Evolutionary conservation across 2,329 filamentous ascomycete species (phyloP).

Genomic region (Claviceps digitariae): DNA sequence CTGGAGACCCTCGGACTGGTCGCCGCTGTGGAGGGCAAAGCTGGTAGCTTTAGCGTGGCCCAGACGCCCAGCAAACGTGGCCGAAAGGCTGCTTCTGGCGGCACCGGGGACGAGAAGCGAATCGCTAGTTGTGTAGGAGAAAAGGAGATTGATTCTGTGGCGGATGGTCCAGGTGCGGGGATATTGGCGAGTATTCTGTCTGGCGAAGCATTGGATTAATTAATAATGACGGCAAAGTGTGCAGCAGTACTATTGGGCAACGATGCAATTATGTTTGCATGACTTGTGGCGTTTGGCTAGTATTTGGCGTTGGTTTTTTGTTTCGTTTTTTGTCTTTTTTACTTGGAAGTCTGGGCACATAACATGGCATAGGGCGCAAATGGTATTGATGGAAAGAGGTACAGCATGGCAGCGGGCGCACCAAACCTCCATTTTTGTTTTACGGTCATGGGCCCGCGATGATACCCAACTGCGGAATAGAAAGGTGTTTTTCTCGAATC

Average conservation of each 20-base stretch:
- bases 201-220: constrained; percentile 46
- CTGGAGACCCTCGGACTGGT: constrained; percentile 80
- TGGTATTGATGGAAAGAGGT: background rate
- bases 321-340: background rate
- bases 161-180: constrained; percentile 47
- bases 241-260: background rate
- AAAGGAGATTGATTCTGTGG: constrained; percentile 60
- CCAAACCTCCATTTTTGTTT: background rate
- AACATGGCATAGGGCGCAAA: background rate
- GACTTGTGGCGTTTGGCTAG: background rate
- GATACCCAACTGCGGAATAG: background rate
- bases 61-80: constrained; percentile 61
- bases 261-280: background rate
- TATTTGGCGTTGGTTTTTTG: background rate
- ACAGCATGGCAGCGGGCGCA: background rate
- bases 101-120: constrained; percentile 55
- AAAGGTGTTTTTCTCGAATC: no score
- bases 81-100: constrained; percentile 39
- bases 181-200: constrained; percentile 50
- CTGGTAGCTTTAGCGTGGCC: constrained; percentile 47
- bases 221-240: constrained; percentile 13
- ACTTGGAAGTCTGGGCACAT: no score
- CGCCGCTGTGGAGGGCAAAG: constrained; percentile 55
- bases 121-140: constrained; percentile 70
- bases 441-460: background rate